phyloP scores from a whole-genome alignment of 1,284 basidiomycete genomes.

The Cutaneotrichosporon cutaneum region DNA sequence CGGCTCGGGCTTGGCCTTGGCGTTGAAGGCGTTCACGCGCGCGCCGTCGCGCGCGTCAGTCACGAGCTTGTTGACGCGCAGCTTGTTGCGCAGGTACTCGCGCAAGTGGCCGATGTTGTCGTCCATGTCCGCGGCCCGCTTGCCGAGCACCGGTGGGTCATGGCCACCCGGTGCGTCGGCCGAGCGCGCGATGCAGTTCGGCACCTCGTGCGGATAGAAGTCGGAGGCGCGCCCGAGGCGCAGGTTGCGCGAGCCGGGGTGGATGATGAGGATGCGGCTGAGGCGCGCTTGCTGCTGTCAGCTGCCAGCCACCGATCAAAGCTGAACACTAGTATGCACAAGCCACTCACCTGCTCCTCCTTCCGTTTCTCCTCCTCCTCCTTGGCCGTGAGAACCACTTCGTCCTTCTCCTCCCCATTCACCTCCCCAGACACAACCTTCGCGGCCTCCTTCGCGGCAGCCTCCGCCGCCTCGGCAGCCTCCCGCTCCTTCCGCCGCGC shows the following conservation, averaged over 20 bases:
- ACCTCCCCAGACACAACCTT: neutral
- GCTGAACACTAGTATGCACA: neutral
- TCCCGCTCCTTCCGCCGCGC: constrained; percentile 31
- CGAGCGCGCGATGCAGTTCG: constrained; percentile 49
- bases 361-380: constrained; percentile 7
- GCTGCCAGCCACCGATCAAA: neutral
- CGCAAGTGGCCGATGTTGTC: constrained; percentile 69
- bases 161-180: constrained; percentile 22
- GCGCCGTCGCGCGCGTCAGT: constrained; percentile 71
- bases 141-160: constrained; percentile 37
- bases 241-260: constrained; percentile 84
- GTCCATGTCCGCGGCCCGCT: constrained; percentile 57
- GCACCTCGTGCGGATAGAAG: constrained; percentile 51
- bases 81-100: constrained; percentile 72
- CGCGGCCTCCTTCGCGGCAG: constrained; percentile 10
- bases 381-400: neutral
- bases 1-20: constrained; percentile 63
- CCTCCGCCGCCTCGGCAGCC: constrained; percentile 19
- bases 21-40: constrained; percentile 65
- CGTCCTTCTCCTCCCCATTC: constrained; percentile 10
- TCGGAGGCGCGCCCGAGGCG: constrained; percentile 90
- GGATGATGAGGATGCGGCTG: constrained; percentile 72
- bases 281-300: constrained; percentile 18
- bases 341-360: constrained; percentile 3
- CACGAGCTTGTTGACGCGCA: constrained; percentile 83